Evolutionary conservation across 805 yeast genomes (phyloP).

Genomic region (Candida suzukii): DNA sequence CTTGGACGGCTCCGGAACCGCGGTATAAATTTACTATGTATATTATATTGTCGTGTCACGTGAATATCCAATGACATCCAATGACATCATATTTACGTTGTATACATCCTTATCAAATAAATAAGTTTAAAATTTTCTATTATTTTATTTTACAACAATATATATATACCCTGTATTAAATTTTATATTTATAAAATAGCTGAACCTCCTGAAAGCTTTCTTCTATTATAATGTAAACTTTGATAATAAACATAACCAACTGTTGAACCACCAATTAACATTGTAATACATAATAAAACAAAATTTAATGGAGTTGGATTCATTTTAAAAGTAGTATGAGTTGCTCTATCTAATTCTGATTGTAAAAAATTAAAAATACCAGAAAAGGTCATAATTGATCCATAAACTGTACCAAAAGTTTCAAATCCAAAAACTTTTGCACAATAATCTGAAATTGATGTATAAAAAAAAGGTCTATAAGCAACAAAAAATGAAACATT

Average conservation of each 20-base stretch:
- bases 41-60: no score
- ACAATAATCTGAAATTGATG: constrained; percentile 50
- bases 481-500: constrained; percentile 42
- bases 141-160: no score
- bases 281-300: constrained; percentile 31
- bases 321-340: constrained; percentile 47
- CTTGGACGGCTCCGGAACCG: no score
- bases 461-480: constrained; percentile 52
- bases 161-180: no score
- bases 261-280: constrained; percentile 35
- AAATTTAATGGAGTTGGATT: constrained; percentile 47
- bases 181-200: not conserved
- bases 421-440: constrained; percentile 60
- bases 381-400: constrained; percentile 46
- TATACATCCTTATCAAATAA: no score
- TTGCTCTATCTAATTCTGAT: constrained; percentile 36
- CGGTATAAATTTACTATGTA: no score
- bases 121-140: no score
- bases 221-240: constrained; percentile 11
- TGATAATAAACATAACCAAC: constrained; percentile 32
- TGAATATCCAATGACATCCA: no score
- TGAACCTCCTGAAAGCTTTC: not conserved
- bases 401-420: constrained; percentile 54
- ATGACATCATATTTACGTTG: no score
- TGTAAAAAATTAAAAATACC: constrained; percentile 46